phyloP scores from a whole-genome alignment of 306 rosid genomes.

The Prunus fruticosa region DNA sequence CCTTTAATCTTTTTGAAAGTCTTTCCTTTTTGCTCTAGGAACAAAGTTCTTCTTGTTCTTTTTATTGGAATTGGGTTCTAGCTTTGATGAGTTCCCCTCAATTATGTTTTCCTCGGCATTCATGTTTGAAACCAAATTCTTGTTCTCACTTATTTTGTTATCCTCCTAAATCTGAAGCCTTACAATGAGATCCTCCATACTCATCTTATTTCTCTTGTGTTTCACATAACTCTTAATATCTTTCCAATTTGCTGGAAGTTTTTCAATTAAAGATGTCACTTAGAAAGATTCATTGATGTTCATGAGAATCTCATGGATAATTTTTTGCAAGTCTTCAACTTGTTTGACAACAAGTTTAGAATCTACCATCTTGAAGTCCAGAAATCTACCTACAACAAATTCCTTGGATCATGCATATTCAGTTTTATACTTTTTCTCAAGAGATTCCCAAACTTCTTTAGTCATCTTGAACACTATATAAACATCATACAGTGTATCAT shows the following conservation, averaged over 20 bases:
- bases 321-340: too few species aligned
- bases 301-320: too few species aligned
- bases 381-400: neutral
- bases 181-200: neutral
- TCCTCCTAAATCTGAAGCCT: neutral
- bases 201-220: neutral
- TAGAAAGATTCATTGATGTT: neutral
- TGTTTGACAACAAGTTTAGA: too few species aligned
- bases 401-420: neutral
- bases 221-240: too few species aligned
- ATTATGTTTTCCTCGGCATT: neutral
- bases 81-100: neutral
- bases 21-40: neutral
- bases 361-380: too few species aligned
- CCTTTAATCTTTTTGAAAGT: neutral
- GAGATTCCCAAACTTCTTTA: too few species aligned
- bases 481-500: too few species aligned
- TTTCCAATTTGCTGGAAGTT: neutral
- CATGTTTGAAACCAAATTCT: neutral
- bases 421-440: neutral
- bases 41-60: neutral
- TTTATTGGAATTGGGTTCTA: neutral
- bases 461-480: too few species aligned
- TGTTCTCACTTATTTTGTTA: neutral
- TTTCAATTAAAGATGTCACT: neutral